Evolutionary conservation across 331 rosid species (phyloP).

Genomic region (Quercus tomentella): DNA sequence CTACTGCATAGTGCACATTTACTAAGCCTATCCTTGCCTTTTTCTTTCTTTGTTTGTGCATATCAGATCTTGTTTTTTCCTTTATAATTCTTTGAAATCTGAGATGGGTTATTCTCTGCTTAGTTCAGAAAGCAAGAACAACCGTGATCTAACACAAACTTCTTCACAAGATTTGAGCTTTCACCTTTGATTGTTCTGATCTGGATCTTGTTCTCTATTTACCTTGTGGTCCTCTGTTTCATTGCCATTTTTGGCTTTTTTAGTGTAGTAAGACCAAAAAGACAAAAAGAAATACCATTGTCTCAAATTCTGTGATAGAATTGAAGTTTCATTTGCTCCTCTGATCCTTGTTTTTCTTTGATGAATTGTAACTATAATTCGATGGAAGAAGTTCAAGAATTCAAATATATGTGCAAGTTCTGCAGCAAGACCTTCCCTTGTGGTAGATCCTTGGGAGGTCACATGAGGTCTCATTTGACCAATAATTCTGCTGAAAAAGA

Average conservation of each 20-base stretch:
- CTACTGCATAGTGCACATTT: conserved; percentile 23
- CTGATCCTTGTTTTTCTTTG: conserved; percentile 18
- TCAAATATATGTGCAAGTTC: conserved; percentile 68
- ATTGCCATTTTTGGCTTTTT: conserved; percentile 20
- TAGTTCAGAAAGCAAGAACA: conserved; percentile 7
- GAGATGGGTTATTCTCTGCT: conserved; percentile 14
- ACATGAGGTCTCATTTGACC: conserved; percentile 84
- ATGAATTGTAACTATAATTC: conserved; percentile 6
- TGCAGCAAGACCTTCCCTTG: conserved; percentile 75
- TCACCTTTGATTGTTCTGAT: conserved; percentile 39
- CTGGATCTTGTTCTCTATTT: conserved; percentile 26
- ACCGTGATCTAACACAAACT: conserved; percentile 24
- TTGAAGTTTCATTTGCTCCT: conserved; percentile 15
- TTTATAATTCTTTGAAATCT: conserved; percentile 12
- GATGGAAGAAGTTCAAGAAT: conserved; percentile 58
- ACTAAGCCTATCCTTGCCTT: conserved; percentile 16
- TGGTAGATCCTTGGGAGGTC: conserved; percentile 96
- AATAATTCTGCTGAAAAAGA: conserved; percentile 31
- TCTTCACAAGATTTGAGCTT: conserved; percentile 27
- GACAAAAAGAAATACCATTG: conserved; percentile 17
- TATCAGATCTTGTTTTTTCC: conserved; percentile 53
- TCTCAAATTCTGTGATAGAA: conserved; percentile 30
- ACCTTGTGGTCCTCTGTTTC: conserved; percentile 22
- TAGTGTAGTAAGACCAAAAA: conserved; percentile 32
- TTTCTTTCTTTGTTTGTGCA: conserved; percentile 11